Evolutionary conservation across 2,329 filamentous ascomycete genomes (phyloP), one percentile per base, ranked within the genome.

Genomic region (Cladophialophora psammophila): DNA sequence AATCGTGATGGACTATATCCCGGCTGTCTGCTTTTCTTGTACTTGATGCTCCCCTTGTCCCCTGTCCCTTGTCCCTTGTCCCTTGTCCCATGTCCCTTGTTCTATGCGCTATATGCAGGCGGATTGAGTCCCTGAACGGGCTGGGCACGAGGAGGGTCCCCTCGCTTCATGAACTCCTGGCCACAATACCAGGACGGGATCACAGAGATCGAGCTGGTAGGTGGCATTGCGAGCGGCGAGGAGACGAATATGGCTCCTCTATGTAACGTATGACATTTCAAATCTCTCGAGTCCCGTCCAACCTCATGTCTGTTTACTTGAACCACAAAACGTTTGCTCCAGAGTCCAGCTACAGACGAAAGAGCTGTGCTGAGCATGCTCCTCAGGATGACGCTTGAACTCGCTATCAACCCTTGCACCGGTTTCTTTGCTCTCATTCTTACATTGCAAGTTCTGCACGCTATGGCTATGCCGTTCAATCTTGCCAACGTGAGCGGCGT

Each of bases 181-280:
- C 34, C 32, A 35, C 15, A 18, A 4, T 50, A 9, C 45, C 26
- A 3, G 18, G 9, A 15, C 20, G 26, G 5, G 26, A 50, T 31
- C 20, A 50, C 42, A 26, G 20, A 5, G 18, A 31, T 5, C 26
- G 45, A 31, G 45, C 10, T 26, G 18, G 18, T 12, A 50, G 45
- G 20, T 5, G 45, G 12, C 9, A 50, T 50, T 50, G 9, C 12
- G 45, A 50, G 45, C 4, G 18, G 18, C 13, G 45, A 26, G 12
- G 18, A 50, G 20, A 10, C 6, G 45, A 50, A n/a, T 50, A 50
- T 13, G 20, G 45, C 45, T 50, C 20, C n/a, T 50, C n/a, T 50
- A 31, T 50, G 45, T 31, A 50, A 50, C 45, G 45, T 50, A 31
- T 50, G 45, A 50, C 45, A 50, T 50, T 50, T 50, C 18, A 50